Conservation (phyloP, 1,284 basidiomycete species). For the Pascua guehoae region DNA sequence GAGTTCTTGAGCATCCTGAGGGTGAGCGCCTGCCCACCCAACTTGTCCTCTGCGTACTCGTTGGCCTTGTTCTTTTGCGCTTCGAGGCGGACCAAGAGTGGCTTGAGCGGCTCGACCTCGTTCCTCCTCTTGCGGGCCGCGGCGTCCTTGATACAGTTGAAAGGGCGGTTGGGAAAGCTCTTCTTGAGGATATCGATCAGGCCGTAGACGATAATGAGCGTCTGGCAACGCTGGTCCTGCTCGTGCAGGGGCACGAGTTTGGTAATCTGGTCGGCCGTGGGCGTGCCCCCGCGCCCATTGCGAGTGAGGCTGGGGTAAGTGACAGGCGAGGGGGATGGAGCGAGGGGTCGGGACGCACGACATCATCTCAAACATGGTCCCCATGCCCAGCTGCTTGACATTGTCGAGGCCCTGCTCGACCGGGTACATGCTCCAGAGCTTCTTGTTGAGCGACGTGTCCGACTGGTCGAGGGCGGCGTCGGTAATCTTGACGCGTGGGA, state of each 20-base stretch:
- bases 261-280: not conserved
- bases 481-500: not conserved
- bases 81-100: not conserved
- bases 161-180: not conserved
- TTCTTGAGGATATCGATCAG: not conserved
- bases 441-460: not conserved
- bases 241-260: not conserved
- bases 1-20: not conserved
- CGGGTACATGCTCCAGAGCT: not conserved
- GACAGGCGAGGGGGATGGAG: too few relatives aligned
- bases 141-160: not conserved
- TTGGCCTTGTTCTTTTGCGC: not conserved
- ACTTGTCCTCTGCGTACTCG: not conserved
- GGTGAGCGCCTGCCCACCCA: not conserved
- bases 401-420: not conserved
- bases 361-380: not conserved
- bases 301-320: too few relatives aligned
- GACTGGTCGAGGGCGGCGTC: not conserved
- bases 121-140: not conserved
- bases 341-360: too few relatives aligned
- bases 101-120: not conserved
- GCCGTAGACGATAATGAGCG: not conserved
- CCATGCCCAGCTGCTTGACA: not conserved
- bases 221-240: not conserved
- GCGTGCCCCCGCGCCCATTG: too few relatives aligned